Percentiles rank a stretch among this genome's conserved stretches.
phyloP scores from a whole-genome alignment of 1,139 yeast genomes.

The Zygoascus meyerae region DNA sequence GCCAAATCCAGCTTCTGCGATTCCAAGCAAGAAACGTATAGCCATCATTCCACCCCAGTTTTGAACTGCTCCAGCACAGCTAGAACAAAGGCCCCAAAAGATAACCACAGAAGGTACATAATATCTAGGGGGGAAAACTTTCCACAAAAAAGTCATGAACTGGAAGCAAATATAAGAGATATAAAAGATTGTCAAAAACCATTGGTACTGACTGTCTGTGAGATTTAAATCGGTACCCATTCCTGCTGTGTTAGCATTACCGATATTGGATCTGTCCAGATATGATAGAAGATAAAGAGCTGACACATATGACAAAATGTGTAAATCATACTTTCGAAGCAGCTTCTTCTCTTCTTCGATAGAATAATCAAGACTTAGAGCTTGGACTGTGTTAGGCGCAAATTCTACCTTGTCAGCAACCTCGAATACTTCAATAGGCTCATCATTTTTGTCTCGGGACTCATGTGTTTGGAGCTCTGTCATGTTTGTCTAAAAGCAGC shows the following conservation, averaged over 20 bases:
- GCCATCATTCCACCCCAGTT: slow-evolving; percentile 25
- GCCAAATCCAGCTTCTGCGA: slow-evolving; percentile 30
- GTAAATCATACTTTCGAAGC: slow-evolving; percentile 18
- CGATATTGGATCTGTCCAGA: slow-evolving; percentile 57
- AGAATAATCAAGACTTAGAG: slow-evolving; percentile 16
- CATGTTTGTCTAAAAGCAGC: background rate
- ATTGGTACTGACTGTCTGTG: slow-evolving; percentile 38
- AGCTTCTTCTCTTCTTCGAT: slow-evolving; percentile 19
- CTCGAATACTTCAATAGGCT: background rate
- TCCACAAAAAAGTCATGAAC: slow-evolving; percentile 21
- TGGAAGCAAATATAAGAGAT: slow-evolving; percentile 30
- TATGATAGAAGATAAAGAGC: slow-evolving; percentile 48
- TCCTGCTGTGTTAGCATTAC: slow-evolving; percentile 58
- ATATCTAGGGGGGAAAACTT: slow-evolving; percentile 22
- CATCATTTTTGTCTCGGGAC: background rate
- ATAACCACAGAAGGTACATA: slow-evolving; percentile 27
- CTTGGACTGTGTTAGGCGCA: background rate
- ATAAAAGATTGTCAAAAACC: slow-evolving; percentile 26
- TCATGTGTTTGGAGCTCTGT: background rate
- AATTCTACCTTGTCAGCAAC: slow-evolving; percentile 3
- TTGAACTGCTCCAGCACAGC: slow-evolving; percentile 23
- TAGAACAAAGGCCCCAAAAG: slow-evolving; percentile 28
- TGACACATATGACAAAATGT: slow-evolving; percentile 31
- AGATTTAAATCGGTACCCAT: slow-evolving; percentile 43
- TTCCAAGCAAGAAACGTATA: slow-evolving; percentile 26